Percentiles rank a stretch among this genome's conserved stretches.
phyloP scores from a whole-genome alignment of 768 basidiomycete species.

The Tulasnella sp. region DNA sequence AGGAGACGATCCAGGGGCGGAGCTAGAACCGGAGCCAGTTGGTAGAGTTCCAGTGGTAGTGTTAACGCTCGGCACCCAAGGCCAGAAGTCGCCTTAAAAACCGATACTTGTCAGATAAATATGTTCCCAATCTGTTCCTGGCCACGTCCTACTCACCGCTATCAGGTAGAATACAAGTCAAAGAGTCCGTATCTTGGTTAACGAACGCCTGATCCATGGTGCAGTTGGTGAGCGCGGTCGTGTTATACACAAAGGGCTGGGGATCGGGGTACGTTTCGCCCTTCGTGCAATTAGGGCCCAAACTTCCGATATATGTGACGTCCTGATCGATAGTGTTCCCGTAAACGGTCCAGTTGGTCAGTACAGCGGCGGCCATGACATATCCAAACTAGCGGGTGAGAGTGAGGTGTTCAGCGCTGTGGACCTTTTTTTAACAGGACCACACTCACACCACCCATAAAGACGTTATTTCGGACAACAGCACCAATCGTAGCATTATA shows the following conservation, averaged over 20 bases:
- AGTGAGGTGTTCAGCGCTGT: background rate
- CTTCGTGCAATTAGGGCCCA: conserved; percentile 53
- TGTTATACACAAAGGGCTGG: conserved; percentile 49
- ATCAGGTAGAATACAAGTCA: conserved; percentile 55
- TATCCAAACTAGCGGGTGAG: conserved; percentile 63
- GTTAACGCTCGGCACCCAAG: conserved; percentile 35
- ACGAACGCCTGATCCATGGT: conserved; percentile 46
- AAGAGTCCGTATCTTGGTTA: conserved; percentile 43
- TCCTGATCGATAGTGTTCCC: conserved; percentile 54
- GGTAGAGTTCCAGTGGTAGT: conserved; percentile 19
- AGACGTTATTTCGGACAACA: conserved; percentile 41
- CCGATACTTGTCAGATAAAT: background rate
- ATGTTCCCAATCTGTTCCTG: background rate
- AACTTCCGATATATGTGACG: conserved; percentile 62
- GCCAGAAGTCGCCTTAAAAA: conserved; percentile 5
- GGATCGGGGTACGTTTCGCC: conserved; percentile 42
- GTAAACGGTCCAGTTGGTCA: conserved; percentile 54
- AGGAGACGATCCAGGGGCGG: conserved; percentile 35
- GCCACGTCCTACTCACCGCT: conserved; percentile 41
- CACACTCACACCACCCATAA: conserved; percentile 21
- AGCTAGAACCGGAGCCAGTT: conserved; percentile 16
- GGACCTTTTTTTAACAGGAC: background rate
- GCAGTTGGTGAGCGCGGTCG: conserved; percentile 32
- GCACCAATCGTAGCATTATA: conserved; percentile 47
- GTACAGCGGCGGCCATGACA: conserved; percentile 55